Percentiles rank a stretch among this genome's conserved stretches.
These are phyloP conservation scores for Opeltia flavorubescens DNA, from an alignment of 495 filamentous ascomycete genomes.

Conservation along the genomic window DNA sequence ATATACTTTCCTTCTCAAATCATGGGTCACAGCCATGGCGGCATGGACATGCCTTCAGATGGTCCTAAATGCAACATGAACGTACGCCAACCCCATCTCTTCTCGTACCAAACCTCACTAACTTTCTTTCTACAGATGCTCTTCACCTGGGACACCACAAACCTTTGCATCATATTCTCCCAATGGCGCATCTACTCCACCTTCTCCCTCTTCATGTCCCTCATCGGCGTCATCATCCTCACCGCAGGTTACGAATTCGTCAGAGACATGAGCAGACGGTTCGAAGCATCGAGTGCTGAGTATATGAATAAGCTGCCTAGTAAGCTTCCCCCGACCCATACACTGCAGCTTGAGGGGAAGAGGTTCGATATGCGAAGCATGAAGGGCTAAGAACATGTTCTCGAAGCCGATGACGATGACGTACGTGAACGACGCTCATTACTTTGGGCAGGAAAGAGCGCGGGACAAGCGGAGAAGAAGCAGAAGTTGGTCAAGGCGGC, in stretches of 20 bases:
- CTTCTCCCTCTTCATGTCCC: slow-evolving; percentile 60
- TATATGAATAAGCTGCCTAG: slow-evolving; percentile 38
- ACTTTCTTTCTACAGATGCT: slow-evolving; percentile 55
- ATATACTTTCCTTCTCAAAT: no score
- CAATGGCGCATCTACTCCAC: slow-evolving; percentile 72
- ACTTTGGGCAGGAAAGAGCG: slow-evolving; percentile 48
- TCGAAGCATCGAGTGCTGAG: slow-evolving; percentile 48
- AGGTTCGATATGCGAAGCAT: background rate
- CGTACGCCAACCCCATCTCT: slow-evolving; percentile 29
- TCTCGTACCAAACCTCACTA: background rate
- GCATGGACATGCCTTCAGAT: slow-evolving; percentile 39
- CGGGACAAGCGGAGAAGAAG: slow-evolving; percentile 31
- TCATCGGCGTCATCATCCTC: slow-evolving; percentile 66
- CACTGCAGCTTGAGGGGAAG: background rate
- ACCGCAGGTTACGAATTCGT: slow-evolving; percentile 85
- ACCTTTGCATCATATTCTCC: slow-evolving; percentile 91
- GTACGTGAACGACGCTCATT: slow-evolving; percentile 51
- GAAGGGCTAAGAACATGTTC: slow-evolving; percentile 10
- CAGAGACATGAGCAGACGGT: slow-evolving; percentile 58
- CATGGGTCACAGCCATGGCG: slow-evolving; percentile 32
- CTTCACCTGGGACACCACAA: slow-evolving; percentile 83
- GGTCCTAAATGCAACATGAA: slow-evolving; percentile 68
- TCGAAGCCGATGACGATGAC: slow-evolving; percentile 32
- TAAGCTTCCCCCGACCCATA: slow-evolving; percentile 26
- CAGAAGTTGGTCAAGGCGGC: slow-evolving; percentile 65